Base-by-base conservation (phyloP, 768 basidiomycete genomes). In the Russula lepida region DNA sequence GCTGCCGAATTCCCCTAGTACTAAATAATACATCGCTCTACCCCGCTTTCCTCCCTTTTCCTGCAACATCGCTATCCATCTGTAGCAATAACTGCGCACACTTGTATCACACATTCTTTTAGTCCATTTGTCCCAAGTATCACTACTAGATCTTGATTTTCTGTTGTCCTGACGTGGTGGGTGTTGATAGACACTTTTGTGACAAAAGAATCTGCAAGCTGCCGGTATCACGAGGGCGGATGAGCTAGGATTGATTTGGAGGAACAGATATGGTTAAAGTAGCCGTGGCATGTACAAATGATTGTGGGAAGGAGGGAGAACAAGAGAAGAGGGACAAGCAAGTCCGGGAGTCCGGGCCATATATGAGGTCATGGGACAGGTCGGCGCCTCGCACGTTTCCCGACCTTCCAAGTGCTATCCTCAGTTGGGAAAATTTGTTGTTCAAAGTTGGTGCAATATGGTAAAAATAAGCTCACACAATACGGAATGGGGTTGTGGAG, bases 361-460 rank as follows among this genome's bases (percentile, higher is more conserved):
- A 25, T 8, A 43, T 30, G 28, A 23, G 28, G 30, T 62, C 55
- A 58, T 48, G 46, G 37, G 56, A 54, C 56, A 25, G 9, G 13
- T n/a, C 2, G 9, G 5, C n/a, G 13, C 7, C 4, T 35, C 12
- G 35, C 35, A 32, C 32, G 7, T 32, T 32, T 7, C 61, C 61
- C 51, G 41, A 53, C 44, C 21, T 48, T 21, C 61, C 59, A 56
- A 67, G 48, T 50, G 39, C 63, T 57, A 58, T 50, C 56, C 33
- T 62, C 48, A 23, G 65, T 62, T 56, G 47, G 56, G 67, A 63
- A 63, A 58, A 39, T 58, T 63, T 63, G 52, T 41, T 47, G 62
- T 63, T 63, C 62, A 58, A 63, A 63, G 62, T 63, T 6, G 62
- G 62, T 54, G 62, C 62, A 53, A 47, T 9, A 25, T 44, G 21